phyloP scores from a whole-genome alignment of 805 yeast genomes.

The Metschnikowia santaceciliae region DNA sequence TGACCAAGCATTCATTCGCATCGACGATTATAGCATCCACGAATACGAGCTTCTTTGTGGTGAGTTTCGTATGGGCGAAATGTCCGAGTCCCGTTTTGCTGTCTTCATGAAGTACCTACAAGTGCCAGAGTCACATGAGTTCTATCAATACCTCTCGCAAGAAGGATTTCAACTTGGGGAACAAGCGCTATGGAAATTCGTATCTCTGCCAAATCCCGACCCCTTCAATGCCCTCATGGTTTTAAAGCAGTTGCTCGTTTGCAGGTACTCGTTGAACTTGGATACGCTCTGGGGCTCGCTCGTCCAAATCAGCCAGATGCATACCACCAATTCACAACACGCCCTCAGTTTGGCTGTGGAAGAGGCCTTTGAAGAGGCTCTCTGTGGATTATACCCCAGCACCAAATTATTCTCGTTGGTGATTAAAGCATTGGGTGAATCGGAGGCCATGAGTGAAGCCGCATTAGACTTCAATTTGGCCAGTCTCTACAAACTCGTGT shows the following conservation, averaged over 20 bases:
- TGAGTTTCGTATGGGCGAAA: slow-evolving; percentile 6
- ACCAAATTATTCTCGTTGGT: slow-evolving; percentile 18
- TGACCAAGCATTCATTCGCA: slow-evolving; percentile 8
- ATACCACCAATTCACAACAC: slow-evolving; percentile 7
- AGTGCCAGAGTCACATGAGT: slow-evolving; percentile 12
- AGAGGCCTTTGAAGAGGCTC: slow-evolving; percentile 30
- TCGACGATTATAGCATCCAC: slow-evolving; percentile 11
- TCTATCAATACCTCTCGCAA: slow-evolving; percentile 14
- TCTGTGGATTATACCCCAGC: slow-evolving; percentile 25
- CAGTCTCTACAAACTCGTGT: slow-evolving; percentile 25
- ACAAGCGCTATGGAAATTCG: slow-evolving; percentile 20
- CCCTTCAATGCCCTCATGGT: slow-evolving; percentile 31
- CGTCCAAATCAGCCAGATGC: slow-evolving; percentile 16
- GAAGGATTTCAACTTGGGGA: slow-evolving; percentile 18
- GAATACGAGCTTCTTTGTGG: slow-evolving; percentile 18
- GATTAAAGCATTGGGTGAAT: slow-evolving; percentile 14
- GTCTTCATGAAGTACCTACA: slow-evolving; percentile 19
- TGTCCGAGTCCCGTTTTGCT: slow-evolving; percentile 14
- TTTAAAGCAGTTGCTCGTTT: slow-evolving; percentile 34
- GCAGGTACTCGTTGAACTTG: slow-evolving; percentile 19
- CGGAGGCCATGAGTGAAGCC: not conserved
- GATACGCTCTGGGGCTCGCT: slow-evolving; percentile 24
- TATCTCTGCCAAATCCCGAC: slow-evolving; percentile 10
- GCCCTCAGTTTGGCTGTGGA: slow-evolving; percentile 25
- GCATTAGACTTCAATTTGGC: slow-evolving; percentile 22